Evolutionary conservation across 345 rosid species (phyloP), one percentile per base, ranked within the genome.

Genomic region (Punica granatum): DNA sequence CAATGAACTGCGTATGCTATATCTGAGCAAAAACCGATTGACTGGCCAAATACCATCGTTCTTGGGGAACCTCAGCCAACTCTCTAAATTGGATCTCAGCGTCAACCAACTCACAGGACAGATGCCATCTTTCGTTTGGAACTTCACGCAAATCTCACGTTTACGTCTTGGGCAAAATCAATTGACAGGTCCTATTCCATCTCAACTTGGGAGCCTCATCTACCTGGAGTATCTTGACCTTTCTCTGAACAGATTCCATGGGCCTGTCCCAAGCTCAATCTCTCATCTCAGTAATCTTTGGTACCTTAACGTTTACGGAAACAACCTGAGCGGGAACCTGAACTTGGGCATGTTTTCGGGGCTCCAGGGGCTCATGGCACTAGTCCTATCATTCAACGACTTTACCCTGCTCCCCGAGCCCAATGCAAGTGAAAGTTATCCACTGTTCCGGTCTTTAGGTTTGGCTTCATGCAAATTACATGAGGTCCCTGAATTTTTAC

Each of bases 391-490:
- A 1, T 26, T 1, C 14, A 75, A 73, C 48, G 58, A 44, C 26
- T n/a, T 78, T 0, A 51, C 48, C 0, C 30, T 70, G 53, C 3
- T 72, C 3, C 11, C 60, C 0, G 58, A 41, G 39, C 21, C 21
- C 3, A 25, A 28, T 7, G 28, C 25, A 28, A 59, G 61, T 23
- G 14, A 0, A 49, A 18, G 2, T 8, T 21, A 7, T 11, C 73
- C 39, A 1, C 54, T 49, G 16, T 42, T 68, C n/a, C 0, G 0
- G 1, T 0, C 0, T 14, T 8, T 76, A 3, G 68, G 67, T 26
- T 16, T 75, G 70, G 53, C 42, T 66, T 53, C 60, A 11, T 78
- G 78, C 74, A 78, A 71, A 41, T 30, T 74, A 28, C 19, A 2
- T 1, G 71, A 43, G 42, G 43, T 74, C 21, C 73, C 78, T 2